Conservation (phyloP, 169 alveolate species). For the Eimeria praecox region DNA sequence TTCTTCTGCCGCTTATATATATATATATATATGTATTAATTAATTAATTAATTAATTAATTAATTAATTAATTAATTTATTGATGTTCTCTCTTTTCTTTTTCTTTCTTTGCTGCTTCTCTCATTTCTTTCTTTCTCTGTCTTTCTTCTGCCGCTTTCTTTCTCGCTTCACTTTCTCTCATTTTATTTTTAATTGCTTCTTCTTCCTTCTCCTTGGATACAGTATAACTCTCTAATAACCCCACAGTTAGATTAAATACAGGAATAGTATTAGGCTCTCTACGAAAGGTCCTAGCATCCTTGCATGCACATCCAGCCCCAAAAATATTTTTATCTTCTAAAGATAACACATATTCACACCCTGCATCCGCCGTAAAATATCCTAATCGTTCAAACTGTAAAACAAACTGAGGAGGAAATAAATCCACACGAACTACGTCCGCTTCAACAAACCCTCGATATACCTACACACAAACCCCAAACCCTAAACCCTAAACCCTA, state of each 20-base stretch:
- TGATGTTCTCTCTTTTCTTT: not conserved
- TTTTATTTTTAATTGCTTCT: constrained; percentile 40
- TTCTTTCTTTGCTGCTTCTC: constrained; percentile 12
- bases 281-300: not conserved
- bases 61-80: too few species aligned
- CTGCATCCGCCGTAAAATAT: constrained; percentile 90
- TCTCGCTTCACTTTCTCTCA: constrained; percentile 33
- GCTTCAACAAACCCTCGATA: constrained; percentile 76
- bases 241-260: constrained; percentile 81
- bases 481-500: not conserved
- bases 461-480: constrained; percentile 9
- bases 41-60: not conserved
- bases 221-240: constrained; percentile 35
- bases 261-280: constrained; percentile 11
- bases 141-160: constrained; percentile 61
- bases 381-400: constrained; percentile 93
- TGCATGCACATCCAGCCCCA: not conserved
- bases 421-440: not conserved
- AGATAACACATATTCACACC: constrained; percentile 77
- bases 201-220: constrained; percentile 34
- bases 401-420: constrained; percentile 66
- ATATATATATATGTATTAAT: too few species aligned
- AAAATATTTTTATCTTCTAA: constrained; percentile 61
- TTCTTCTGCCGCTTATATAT: too few species aligned
- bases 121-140: constrained; percentile 44